Evolutionary conservation across 129 eudicot genomes (phyloP).

Genomic region (Artemisia tridentata): DNA sequence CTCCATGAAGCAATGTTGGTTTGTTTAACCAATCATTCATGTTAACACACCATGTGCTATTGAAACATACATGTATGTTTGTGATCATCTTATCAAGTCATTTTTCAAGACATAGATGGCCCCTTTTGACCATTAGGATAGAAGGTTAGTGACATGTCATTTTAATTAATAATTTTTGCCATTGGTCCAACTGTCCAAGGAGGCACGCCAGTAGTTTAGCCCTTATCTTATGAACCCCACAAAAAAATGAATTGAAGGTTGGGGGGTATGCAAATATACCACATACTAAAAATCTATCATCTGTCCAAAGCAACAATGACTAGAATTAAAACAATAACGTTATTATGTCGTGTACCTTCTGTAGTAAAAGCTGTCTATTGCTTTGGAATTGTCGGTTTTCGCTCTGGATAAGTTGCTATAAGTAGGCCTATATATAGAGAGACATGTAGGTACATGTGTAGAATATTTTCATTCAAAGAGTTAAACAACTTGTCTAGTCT

Average conservation of each 20-base stretch:
- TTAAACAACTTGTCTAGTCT: slow-evolving; percentile 23
- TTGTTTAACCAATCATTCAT: slow-evolving; percentile 33
- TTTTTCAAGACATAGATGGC: slow-evolving; percentile 29
- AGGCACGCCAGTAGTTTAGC: slow-evolving; percentile 29
- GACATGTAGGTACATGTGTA: slow-evolving; percentile 10
- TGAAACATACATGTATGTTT: slow-evolving; percentile 22
- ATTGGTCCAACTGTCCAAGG: slow-evolving; percentile 24
- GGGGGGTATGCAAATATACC: slow-evolving; percentile 24
- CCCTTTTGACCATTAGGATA: slow-evolving; percentile 29
- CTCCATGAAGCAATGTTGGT: slow-evolving; percentile 10
- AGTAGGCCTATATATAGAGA: slow-evolving; percentile 31
- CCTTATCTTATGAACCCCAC: slow-evolving; percentile 36
- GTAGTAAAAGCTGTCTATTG: not conserved
- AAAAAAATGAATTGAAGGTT: slow-evolving; percentile 6
- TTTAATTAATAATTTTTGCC: slow-evolving; percentile 8
- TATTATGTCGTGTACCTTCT: not conserved
- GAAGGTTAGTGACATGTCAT: slow-evolving; percentile 31
- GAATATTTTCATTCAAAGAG: slow-evolving; percentile 9
- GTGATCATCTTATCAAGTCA: slow-evolving; percentile 25
- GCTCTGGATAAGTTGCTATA: slow-evolving; percentile 13
- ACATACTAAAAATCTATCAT: slow-evolving; percentile 19
- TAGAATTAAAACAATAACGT: not conserved
- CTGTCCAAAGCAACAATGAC: slow-evolving; percentile 8
- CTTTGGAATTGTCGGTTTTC: not conserved
- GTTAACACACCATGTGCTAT: slow-evolving; percentile 35